These are phyloP conservation scores for Stagonosporopsis vannaccii DNA, from an alignment of 2,329 filamentous ascomycete genomes.

Conservation along the genomic window DNA sequence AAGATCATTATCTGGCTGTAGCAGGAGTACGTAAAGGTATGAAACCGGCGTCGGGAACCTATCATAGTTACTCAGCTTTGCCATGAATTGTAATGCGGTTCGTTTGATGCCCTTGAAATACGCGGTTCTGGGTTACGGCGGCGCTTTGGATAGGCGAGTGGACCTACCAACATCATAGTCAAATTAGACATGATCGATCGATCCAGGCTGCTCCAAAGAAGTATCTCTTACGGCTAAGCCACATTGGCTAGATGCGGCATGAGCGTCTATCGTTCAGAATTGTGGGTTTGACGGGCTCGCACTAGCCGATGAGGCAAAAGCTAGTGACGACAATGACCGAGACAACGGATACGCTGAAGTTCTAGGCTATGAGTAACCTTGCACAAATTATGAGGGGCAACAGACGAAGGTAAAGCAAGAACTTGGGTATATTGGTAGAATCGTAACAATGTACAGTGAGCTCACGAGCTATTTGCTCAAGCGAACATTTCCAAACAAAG, in stretches of 20 bases:
- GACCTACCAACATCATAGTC: not conserved
- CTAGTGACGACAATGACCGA: constrained; percentile 2
- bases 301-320: constrained; percentile 3
- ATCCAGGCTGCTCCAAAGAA: not conserved
- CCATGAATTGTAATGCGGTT: too few relatives aligned
- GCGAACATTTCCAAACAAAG: not conserved
- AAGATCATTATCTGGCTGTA: not conserved
- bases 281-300: not conserved
- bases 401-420: not conserved
- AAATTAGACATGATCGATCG: not conserved
- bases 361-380: not conserved
- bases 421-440: constrained; percentile 16
- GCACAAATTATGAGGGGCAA: not conserved
- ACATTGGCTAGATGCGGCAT: not conserved
- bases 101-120: too few relatives aligned
- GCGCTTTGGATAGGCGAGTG: not conserved
- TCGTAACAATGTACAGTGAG: constrained; percentile 4
- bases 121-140: too few relatives aligned
- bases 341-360: not conserved
- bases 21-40: not conserved
- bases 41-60: too few relatives aligned
- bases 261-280: not conserved
- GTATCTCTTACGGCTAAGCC: not conserved
- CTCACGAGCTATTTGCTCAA: constrained; percentile 8
- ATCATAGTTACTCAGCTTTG: too few relatives aligned